Evolutionary conservation across 1,284 basidiomycete genomes (phyloP), one percentile per base, ranked within the genome.

Genomic region (Afroboletus lepidellus): DNA sequence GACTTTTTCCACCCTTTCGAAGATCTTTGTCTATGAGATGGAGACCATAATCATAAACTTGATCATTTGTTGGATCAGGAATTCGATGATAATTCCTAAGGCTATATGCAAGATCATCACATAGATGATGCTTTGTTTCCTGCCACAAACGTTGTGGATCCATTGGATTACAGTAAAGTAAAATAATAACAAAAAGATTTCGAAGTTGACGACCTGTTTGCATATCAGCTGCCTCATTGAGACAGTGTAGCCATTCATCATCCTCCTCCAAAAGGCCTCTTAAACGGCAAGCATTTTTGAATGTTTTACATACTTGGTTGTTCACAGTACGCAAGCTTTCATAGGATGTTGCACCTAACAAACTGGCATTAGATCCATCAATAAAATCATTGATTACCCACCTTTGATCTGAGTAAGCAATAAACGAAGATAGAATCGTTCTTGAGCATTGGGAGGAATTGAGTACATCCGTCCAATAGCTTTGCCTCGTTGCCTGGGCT

Each of bases 221-320:
- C 70, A 69, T 16, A 2, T 29, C 32, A 44, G 61, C 46, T 21
- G 72, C 74, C 23, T 75, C 71, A 11, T 48, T 5, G 0, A 75
- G 48, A 43, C 69, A 73, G 5, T 50, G 42, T 1, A 60, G 33
- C 69, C 69, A 74, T 51, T 76, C 72, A 8, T 49, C 34, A 57
- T 75, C 69, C 60, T 73, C 63, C 8, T 72, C 59, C 6, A 76
- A 58, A 8, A 77, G 61, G 1, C 74, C 75, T 15, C 38, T 36
- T 5, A 57, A 59, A 36, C 55, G 13, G 34, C 71, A 75, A 6
- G 69, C 68, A 3, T 61, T 62, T 33, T 63, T 59, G 32, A 69
- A 63, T 4, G 64, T 57, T 0, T 50, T 24, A 50, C 57, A 41
- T 0, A 57, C 18, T 6, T 42, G 20, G 1, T 48, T 59, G 41